A percentile compares a stretch with the other conserved stretches of the same genome.
phyloP scores from a whole-genome alignment of 1,139 yeast species.

The Sugiyamaella japonica region DNA sequence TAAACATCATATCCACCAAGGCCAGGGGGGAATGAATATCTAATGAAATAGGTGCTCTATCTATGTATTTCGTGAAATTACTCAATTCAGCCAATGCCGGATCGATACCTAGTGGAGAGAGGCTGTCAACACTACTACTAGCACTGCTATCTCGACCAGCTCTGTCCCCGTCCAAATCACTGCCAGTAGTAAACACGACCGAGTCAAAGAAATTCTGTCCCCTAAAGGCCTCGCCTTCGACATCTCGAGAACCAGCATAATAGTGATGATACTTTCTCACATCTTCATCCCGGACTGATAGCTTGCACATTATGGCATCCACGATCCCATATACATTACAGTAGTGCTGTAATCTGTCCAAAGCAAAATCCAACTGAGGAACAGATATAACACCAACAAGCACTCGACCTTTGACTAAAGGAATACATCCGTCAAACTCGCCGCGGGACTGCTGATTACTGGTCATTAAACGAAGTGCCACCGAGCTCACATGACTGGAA shows the following conservation, averaged over 20 bases:
- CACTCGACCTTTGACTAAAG: constrained; percentile 41
- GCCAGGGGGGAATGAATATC: constrained; percentile 54
- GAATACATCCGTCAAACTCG: constrained; percentile 57
- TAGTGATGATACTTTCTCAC: constrained; percentile 27
- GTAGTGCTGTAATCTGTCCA: constrained; percentile 47
- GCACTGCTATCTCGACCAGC: not conserved
- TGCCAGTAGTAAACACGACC: constrained; percentile 3
- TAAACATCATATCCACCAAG: constrained; percentile 55
- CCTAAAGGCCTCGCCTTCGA: not conserved
- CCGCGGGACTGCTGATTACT: constrained; percentile 45
- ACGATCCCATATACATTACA: constrained; percentile 30
- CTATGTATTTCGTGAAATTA: constrained; percentile 50
- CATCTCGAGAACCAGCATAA: constrained; percentile 21
- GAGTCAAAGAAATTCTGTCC: not conserved
- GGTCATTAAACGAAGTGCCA: constrained; percentile 43
- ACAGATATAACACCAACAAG: constrained; percentile 55
- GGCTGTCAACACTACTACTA: not conserved
- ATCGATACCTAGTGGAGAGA: constrained; percentile 6
- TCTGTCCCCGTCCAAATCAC: not conserved
- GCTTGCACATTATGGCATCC: constrained; percentile 26
- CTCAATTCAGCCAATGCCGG: constrained; percentile 36
- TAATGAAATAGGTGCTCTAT: constrained; percentile 51
- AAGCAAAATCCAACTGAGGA: constrained; percentile 54
- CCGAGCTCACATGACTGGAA: constrained; percentile 43
- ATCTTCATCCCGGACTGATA: constrained; percentile 28